Conservation (phyloP, 2,329 filamentous ascomycete species). For the Curvularia lunata region DNA sequence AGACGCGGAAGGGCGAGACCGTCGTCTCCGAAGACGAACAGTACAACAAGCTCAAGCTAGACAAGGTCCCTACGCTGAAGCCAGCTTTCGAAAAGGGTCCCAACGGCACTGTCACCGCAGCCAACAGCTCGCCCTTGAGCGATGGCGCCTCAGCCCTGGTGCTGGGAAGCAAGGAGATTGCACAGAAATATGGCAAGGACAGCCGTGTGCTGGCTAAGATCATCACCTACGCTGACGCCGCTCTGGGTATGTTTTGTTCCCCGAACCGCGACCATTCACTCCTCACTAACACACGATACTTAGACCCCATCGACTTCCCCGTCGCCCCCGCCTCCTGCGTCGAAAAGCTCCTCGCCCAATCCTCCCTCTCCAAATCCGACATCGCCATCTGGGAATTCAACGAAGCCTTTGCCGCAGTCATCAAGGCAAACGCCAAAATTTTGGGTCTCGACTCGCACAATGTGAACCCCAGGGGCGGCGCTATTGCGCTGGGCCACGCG, state of each 20-base stretch:
- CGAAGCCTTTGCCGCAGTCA: constrained; percentile 94
- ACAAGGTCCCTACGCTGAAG: constrained; percentile 85
- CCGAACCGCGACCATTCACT: not conserved
- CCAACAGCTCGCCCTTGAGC: constrained; percentile 92
- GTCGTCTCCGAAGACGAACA: constrained; percentile 86
- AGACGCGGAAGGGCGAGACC: constrained; percentile 78
- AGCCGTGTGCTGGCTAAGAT: constrained; percentile 88
- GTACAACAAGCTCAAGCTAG: constrained; percentile 82
- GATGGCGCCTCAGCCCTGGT: constrained; percentile 93
- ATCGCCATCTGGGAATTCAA: constrained; percentile 98
- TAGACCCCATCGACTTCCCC: constrained; percentile 89
- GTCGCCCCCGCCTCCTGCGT: constrained; percentile 91
- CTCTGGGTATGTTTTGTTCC: constrained; percentile 58
- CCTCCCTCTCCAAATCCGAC: constrained; percentile 88
- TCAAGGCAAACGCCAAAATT: constrained; percentile 94
- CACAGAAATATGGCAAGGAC: constrained; percentile 76
- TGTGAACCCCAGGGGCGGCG: constrained; percentile 88
- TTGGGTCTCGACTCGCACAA: constrained; percentile 78
- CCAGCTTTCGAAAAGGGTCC: constrained; percentile 89
- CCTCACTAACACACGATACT: constrained; percentile 9
- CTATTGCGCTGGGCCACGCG: constrained; percentile 90
- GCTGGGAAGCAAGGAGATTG: constrained; percentile 79
- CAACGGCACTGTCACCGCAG: constrained; percentile 91
- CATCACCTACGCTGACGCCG: constrained; percentile 84
- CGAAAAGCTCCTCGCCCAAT: constrained; percentile 83